phyloP scores from a whole-genome alignment of 2,329 filamentous ascomycete genomes.

The Geoglossum cookeanum region DNA sequence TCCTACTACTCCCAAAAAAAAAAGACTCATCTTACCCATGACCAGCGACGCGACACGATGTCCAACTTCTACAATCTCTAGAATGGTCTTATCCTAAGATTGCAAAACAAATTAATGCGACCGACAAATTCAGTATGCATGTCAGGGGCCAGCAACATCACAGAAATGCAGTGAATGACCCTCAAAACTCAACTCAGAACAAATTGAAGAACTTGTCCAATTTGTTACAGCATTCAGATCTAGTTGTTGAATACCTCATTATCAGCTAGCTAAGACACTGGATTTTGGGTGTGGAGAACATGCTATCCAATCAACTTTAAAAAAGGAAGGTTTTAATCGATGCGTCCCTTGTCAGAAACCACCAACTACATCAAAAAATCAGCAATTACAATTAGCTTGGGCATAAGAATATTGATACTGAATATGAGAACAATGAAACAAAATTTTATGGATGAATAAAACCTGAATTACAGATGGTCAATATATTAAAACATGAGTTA shows the following conservation, averaged over 20 bases:
- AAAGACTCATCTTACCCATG: too few relatives aligned
- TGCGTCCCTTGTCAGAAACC: neutral
- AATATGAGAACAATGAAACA: slow-evolving; percentile 6
- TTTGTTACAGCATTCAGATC: neutral
- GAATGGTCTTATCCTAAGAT: neutral
- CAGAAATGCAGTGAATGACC: neutral
- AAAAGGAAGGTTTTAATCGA: neutral
- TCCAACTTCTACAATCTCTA: neutral
- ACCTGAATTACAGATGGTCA: slow-evolving; percentile 9
- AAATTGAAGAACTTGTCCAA: neutral
- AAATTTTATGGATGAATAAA: slow-evolving; percentile 11
- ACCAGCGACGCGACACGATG: too few relatives aligned
- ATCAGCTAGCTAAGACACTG: neutral
- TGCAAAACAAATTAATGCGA: neutral
- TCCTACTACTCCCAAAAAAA: too few relatives aligned
- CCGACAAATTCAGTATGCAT: neutral
- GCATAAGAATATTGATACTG: slow-evolving; percentile 5
- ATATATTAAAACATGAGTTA: slow-evolving; percentile 9
- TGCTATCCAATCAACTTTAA: neutral
- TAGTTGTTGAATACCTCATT: neutral
- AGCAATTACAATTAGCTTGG: neutral
- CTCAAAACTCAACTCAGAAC: neutral
- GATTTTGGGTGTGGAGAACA: neutral
- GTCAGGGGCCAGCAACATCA: neutral
- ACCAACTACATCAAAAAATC: neutral